Percentiles rank a stretch among this genome's conserved stretches.
Evolutionary conservation across 805 yeast species (phyloP).

Genomic region (Diddensiella transvaalensis): DNA sequence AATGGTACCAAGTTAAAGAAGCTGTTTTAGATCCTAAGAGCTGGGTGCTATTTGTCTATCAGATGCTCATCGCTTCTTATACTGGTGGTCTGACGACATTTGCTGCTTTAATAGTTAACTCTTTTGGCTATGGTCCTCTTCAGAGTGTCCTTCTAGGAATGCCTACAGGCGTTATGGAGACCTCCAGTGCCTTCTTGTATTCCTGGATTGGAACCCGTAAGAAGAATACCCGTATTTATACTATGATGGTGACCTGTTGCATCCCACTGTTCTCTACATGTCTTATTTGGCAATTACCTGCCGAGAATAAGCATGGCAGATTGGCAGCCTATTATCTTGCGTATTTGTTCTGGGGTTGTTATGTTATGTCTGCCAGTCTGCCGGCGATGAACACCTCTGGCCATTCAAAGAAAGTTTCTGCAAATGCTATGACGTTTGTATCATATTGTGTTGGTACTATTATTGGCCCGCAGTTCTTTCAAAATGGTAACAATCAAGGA

Average conservation of each 20-base stretch:
- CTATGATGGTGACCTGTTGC: neutral
- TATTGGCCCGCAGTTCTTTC: slow-evolving; percentile 64
- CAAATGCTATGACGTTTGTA: slow-evolving; percentile 51
- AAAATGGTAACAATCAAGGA: slow-evolving; percentile 2
- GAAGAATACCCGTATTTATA: slow-evolving; percentile 3
- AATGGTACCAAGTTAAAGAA: slow-evolving; percentile 46
- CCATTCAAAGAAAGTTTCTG: slow-evolving; percentile 48
- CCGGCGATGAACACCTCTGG: slow-evolving; percentile 48
- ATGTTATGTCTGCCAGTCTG: slow-evolving; percentile 31
- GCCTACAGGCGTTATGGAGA: slow-evolving; percentile 37
- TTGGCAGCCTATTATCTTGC: slow-evolving; percentile 5
- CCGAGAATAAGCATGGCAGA: neutral
- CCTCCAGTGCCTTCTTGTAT: neutral
- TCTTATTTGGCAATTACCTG: slow-evolving; percentile 9
- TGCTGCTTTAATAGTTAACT: slow-evolving; percentile 41
- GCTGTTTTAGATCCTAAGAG: slow-evolving; percentile 45
- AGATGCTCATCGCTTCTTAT: slow-evolving; percentile 30
- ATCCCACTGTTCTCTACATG: slow-evolving; percentile 10
- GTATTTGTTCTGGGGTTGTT: slow-evolving; percentile 6
- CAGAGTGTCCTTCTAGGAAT: slow-evolving; percentile 42
- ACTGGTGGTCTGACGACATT: slow-evolving; percentile 42
- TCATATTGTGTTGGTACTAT: slow-evolving; percentile 62
- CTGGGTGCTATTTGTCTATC: slow-evolving; percentile 35
- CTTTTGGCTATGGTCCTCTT: slow-evolving; percentile 26
- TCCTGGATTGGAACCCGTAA: slow-evolving; percentile 5